Evolutionary conservation across 2,329 filamentous ascomycete species (phyloP), one percentile per base, ranked within the genome.

Genomic region (Phaeosphaeriaceae sp.): DNA sequence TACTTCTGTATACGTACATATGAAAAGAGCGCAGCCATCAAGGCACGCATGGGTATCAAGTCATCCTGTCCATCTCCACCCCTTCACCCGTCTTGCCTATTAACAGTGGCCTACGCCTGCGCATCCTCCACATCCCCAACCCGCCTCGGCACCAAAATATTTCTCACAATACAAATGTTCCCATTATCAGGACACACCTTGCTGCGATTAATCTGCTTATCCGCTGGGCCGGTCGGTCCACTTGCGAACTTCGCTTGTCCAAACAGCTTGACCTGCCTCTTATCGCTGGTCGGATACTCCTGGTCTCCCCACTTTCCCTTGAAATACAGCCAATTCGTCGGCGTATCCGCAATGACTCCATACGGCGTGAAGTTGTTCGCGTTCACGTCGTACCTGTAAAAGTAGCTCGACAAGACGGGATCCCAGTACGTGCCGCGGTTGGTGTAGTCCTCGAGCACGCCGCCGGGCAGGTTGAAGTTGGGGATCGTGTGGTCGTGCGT

Each of bases 401-500:
- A 83, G 64, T 85, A 88, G 0, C 86, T 81, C 7, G 79, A 83
- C 0, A 82, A 75, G 0, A 81, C 73, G 0, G 88, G 87, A 68
- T 91, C 88, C 87, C 87, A 90, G 4, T 86, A 71, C 2, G 76
- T 67, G 3, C 87, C 88, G 41, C 78, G 72, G 54, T 86, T 82
- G 54, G 85, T 81, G 66, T 89, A 83, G 44, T 84, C 79, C 2
- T 88, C 71, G 6, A 86, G 77, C 0, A 75, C 66, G 27, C 76
- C 76, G 22, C 82, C 84, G 0, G 85, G 85, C 7, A 89, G 78
- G 57, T 88, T 86, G 19, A 88, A 54, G 54, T 85, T 82, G 0
- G 88, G 87, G 54, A 89, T 87, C 0, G 83, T 84, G 67, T 89
- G 86, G 68, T 89, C 87, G 66, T 90, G 88, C 1, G 76, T 79